Conservation (phyloP, 306 rosid species). For the Castanea mollissima region DNA sequence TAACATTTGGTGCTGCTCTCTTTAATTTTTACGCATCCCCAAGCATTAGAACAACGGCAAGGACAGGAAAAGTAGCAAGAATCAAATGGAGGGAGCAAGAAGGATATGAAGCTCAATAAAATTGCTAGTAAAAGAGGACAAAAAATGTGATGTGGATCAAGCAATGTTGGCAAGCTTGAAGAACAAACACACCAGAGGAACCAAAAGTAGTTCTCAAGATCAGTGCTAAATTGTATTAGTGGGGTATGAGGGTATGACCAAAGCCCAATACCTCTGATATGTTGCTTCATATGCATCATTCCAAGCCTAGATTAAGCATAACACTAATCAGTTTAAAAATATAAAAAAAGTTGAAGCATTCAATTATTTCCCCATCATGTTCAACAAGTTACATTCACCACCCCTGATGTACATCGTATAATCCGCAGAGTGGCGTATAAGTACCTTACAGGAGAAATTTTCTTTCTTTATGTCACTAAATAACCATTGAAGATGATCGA, state of each 20-base stretch:
- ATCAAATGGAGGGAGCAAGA: neutral
- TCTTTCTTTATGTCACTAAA: constrained; percentile 53
- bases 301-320: constrained; percentile 58
- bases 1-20: neutral
- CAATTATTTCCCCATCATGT: neutral
- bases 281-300: constrained; percentile 71
- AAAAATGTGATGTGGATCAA: neutral
- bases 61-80: neutral
- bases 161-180: neutral
- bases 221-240: neutral
- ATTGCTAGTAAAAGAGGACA: neutral
- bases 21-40: constrained; percentile 4
- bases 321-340: neutral
- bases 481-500: constrained; percentile 67
- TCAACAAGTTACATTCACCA: constrained; percentile 10
- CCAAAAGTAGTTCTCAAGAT: neutral
- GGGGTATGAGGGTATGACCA: constrained; percentile 43
- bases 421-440: neutral
- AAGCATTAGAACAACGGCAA: neutral
- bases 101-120: neutral
- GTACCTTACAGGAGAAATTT: constrained; percentile 68
- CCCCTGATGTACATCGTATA: neutral
- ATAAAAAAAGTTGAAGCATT: neutral
- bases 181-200: neutral
- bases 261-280: constrained; percentile 85